Conservation (phyloP, 2,329 filamentous ascomycete species). For the Pestalotiopsis sp. region DNA sequence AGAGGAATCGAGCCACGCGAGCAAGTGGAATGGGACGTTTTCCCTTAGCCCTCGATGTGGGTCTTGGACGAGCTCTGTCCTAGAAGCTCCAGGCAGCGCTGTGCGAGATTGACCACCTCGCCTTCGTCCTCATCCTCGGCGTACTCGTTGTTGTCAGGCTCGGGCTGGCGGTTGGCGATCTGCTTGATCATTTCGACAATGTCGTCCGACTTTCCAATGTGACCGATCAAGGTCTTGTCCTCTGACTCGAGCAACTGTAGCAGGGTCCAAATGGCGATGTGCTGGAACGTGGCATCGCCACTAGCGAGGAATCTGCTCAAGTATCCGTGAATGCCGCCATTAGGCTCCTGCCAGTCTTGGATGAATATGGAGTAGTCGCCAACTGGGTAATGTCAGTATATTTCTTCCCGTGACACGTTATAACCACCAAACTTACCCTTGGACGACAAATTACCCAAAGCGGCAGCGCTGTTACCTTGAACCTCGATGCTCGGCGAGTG, state of each 20-base stretch:
- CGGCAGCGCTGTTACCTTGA: conserved; percentile 96
- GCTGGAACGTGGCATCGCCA: conserved; percentile 96
- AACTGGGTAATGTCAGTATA: conserved; percentile 56
- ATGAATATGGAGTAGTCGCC: conserved; percentile 97
- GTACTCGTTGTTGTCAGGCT: conserved; percentile 83
- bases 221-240: conserved; percentile 83
- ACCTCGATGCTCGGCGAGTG: conserved; percentile 97
- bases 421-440: conserved; percentile 68
- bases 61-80: conserved; percentile 77
- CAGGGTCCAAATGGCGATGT: conserved; percentile 98
- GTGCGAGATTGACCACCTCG: conserved; percentile 89
- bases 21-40: not conserved
- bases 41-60: conserved; percentile 74
- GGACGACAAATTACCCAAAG: conserved; percentile 91
- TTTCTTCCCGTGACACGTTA: not conserved
- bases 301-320: conserved; percentile 90
- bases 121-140: conserved; percentile 84
- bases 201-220: conserved; percentile 88
- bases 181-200: conserved; percentile 89
- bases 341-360: conserved; percentile 88
- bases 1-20: conserved; percentile 19
- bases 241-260: conserved; percentile 95
- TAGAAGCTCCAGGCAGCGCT: conserved; percentile 85
- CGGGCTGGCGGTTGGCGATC: conserved; percentile 87
- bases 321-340: conserved; percentile 94